Conservation (phyloP, 139 green algal genomes). For the Haematococcus sp. region DNA sequence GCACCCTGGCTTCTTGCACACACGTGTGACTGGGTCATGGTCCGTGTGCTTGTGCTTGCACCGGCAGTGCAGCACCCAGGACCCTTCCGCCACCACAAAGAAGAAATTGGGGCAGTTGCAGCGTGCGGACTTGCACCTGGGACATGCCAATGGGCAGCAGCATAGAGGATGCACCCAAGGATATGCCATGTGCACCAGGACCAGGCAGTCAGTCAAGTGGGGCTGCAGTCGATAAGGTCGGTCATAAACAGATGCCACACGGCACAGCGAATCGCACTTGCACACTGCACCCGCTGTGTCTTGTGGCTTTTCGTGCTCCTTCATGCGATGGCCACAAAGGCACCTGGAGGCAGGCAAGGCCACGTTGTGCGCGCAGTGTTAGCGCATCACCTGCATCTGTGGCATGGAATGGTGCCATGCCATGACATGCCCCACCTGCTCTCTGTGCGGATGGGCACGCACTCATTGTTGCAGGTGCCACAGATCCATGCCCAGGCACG, state of each 20-base stretch:
- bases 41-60: conserved; percentile 15
- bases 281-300: too few relatives aligned
- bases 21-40: not conserved
- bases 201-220: too few relatives aligned
- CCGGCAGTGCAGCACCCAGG: conserved; percentile 2
- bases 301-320: conserved; percentile 1
- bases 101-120: not conserved
- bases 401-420: too few relatives aligned
- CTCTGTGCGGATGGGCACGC: conserved; percentile 6
- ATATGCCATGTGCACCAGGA: not conserved
- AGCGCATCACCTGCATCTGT: too few relatives aligned
- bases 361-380: too few relatives aligned
- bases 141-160: not conserved
- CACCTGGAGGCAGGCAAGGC: not conserved
- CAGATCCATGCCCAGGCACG: conserved; percentile 2
- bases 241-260: too few relatives aligned
- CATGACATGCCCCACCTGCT: too few relatives aligned
- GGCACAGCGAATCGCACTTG: too few relatives aligned
- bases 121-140: not conserved
- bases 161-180: not conserved
- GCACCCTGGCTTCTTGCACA: conserved; percentile 8
- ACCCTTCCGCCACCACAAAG: conserved; percentile 1
- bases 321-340: conserved; percentile 1
- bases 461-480: not conserved
- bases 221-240: too few relatives aligned